phyloP scores from a whole-genome alignment of 2,329 filamentous ascomycete genomes.

The Eutypella sp. region DNA sequence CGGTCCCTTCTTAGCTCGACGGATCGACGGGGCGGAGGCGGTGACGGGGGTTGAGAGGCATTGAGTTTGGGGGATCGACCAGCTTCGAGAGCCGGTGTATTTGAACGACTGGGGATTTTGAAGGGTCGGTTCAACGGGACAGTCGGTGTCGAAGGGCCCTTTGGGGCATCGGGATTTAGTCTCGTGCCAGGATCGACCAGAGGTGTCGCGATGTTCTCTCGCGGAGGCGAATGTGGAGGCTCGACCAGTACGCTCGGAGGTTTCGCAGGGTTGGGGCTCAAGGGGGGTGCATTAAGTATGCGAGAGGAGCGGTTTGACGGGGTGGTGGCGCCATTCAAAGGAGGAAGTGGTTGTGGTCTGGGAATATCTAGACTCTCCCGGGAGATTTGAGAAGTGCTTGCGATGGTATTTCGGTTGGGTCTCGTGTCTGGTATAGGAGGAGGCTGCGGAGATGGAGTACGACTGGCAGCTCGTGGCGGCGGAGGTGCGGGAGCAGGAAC shows the following conservation, averaged over 20 bases:
- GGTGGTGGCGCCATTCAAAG: conserved; percentile 24
- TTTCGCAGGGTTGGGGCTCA: conserved; percentile 38
- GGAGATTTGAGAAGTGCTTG: conserved; percentile 16
- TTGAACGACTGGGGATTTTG: conserved; percentile 50
- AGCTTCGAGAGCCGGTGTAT: conserved; percentile 46
- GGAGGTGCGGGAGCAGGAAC: conserved; percentile 25
- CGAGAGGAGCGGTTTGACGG: conserved; percentile 39
- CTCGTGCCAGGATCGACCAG: conserved; percentile 37
- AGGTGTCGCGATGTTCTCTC: conserved; percentile 33
- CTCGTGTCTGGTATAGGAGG: conserved; percentile 27
- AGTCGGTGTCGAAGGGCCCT: conserved; percentile 36
- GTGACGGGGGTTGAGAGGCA: conserved; percentile 53
- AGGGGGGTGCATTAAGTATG: conserved; percentile 38
- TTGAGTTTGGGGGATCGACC: conserved; percentile 43
- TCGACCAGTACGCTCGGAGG: conserved; percentile 65
- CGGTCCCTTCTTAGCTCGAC: conserved; percentile 50
- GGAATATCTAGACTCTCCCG: conserved; percentile 13
- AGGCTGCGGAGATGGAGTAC: conserved; percentile 28
- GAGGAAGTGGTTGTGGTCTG: conserved; percentile 32
- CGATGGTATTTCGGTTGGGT: conserved; percentile 21
- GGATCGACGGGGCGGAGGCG: conserved; percentile 60
- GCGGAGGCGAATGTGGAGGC: conserved; percentile 65
- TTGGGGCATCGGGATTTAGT: conserved; percentile 42
- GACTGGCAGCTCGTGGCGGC: conserved; percentile 27
- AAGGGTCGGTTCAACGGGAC: conserved; percentile 39